Base-by-base conservation (phyloP, 202 grass and related monocot genomes). In the Digitaria exilis region DNA sequence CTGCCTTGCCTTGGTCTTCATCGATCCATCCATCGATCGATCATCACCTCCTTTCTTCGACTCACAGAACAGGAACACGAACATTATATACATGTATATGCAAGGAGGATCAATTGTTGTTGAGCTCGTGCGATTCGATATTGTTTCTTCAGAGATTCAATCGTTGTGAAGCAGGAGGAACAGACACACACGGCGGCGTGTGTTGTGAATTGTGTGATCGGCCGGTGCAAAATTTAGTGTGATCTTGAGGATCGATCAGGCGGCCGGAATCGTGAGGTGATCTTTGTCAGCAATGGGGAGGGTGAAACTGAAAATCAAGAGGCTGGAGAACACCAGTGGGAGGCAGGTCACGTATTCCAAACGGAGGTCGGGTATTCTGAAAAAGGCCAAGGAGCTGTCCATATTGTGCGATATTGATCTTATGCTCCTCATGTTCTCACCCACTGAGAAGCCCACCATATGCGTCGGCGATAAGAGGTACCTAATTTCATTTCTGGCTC, bases 231-330 rank as follows among this genome's bases (percentile, higher is more conserved):
- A n/a, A n/a, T n/a, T n/a, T n/a, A n/a, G n/a, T n/a, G n/a, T n/a
- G n/a, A n/a, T n/a, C n/a, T n/a, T n/a, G n/a, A n/a, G n/a, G n/a
- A n/a, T n/a, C n/a, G n/a, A n/a, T n/a, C n/a, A n/a, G n/a, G n/a
- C n/a, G n/a, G n/a, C n/a, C n/a, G n/a, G n/a, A n/a, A n/a, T n/a
- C n/a, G n/a, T n/a, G n/a, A n/a, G n/a, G n/a, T n/a, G 57, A 30
- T 63, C 55, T 34, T 42, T 3, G 35, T 3, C 35, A 28, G 14
- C 14, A 0, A 98, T 98, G 95, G 95, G 95, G 58, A 98, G 92
- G 86, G 93, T 93, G 26, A 98, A 95, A 67, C 75, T 95, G 2
- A 93, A 93, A 45, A 98, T 98, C 52, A 90, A 98, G 69, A 98
- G 90, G 59, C 48, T 98, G 68, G 95, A 98, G 80, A 90, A 94